Evolutionary conservation across 2,329 filamentous ascomycete genomes (phyloP), one percentile per base, ranked within the genome.

Genomic region (Lachnellula occidentalis): DNA sequence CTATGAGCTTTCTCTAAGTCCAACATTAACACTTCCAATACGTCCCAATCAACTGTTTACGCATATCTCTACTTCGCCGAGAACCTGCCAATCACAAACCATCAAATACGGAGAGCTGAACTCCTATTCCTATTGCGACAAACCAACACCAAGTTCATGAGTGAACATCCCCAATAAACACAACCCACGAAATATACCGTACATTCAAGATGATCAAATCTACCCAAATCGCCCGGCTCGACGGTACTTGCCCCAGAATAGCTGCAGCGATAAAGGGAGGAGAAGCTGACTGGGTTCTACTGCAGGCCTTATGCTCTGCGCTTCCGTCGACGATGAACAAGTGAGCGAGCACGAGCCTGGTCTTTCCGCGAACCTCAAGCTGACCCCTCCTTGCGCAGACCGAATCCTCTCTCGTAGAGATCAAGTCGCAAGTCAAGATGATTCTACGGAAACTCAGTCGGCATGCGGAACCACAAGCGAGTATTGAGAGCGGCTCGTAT

Each of bases 151-250:
- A 49, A 31, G 41, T 34, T 37, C 36, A 37, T 17, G 12, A 5
- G 3, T 37, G 17, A 19, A 43, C 45, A 37, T 21, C 53, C 9
- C n/a, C 27, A 14, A 14, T 41, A 34, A 12, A 11, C 27, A 31
- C 45, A 60, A 24, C 49, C 49, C 27, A 17, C 24, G 42, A 50
- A 14, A 53, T 19, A 54, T 42, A 21, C 27, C 24, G 2, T 27
- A 11, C 19, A 45, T 34, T 39, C 60, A 66, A 58, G 43, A 70
- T 69, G 91, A 92, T 96, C 67, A 84, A 83, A 72, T 94, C 92
- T 67, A 99, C 92, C 51, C 90, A 96, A 75, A 96, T 99, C 75
- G 87, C 90, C 62, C 82, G 94, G 73, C 82, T 97, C 50, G 94
- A 97, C 75, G 92, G 91, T 94, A 69, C 55, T 65, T 58, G 5